Evolutionary conservation across 176 grass and related monocot species (phyloP).

Genomic region (Carex parvula): DNA sequence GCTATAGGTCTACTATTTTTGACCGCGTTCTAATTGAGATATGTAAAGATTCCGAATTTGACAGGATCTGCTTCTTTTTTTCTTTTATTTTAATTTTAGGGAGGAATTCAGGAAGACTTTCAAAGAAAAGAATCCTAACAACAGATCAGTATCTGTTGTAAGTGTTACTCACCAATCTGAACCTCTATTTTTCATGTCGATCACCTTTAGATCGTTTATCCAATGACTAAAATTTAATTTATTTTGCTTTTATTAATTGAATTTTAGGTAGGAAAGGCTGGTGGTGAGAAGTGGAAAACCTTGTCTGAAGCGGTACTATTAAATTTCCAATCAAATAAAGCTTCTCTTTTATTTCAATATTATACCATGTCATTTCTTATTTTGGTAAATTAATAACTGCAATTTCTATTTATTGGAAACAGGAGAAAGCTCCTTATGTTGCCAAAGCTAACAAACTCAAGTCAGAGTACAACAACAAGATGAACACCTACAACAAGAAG

Average conservation of each 20-base stretch:
- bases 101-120: constrained; percentile 89
- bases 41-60: neutral
- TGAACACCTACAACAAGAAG: constrained; percentile 67
- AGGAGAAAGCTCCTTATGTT: constrained; percentile 85
- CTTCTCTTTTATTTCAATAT: neutral
- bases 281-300: constrained; percentile 93
- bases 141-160: constrained; percentile 78
- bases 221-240: neutral
- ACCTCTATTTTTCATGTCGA: neutral
- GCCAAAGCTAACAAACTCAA: constrained; percentile 86
- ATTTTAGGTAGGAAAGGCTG: constrained; percentile 79
- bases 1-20: neutral
- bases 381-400: neutral
- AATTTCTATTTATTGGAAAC: neutral
- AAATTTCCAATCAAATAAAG: neutral
- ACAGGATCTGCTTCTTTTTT: neutral
- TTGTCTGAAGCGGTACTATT: constrained; percentile 55
- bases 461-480: constrained; percentile 71
- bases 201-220: neutral
- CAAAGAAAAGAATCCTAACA: constrained; percentile 96
- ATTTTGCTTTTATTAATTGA: constrained; percentile 1
- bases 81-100: constrained; percentile 30
- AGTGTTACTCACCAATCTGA: neutral
- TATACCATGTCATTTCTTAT: neutral
- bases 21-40: neutral